Conservation (phyloP, 306 rosid genomes). For the Casuarina glauca region DNA sequence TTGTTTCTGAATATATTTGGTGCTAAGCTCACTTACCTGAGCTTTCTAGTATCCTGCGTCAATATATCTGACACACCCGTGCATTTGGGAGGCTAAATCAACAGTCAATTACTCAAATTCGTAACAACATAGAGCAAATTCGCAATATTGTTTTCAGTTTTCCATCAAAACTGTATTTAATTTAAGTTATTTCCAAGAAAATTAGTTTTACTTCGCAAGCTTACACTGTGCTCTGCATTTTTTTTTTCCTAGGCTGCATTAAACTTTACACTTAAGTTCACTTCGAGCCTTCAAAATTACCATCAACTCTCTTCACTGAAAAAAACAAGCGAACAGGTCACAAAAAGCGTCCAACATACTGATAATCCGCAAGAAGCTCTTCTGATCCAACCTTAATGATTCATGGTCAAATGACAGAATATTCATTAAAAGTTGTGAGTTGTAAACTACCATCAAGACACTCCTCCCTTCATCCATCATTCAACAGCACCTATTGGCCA, state of each 20-base stretch:
- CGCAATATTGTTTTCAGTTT: background rate
- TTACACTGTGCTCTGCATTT: too few species aligned
- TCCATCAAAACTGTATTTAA: background rate
- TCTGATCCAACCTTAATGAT: too few species aligned
- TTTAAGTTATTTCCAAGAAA: too few species aligned
- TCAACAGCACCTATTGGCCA: background rate
- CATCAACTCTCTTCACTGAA: too few species aligned
- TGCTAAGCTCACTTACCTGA: background rate
- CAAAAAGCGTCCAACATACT: too few species aligned
- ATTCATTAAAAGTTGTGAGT: background rate
- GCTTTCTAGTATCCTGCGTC: background rate
- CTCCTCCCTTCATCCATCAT: background rate
- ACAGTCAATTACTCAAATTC: background rate
- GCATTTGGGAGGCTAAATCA: background rate
- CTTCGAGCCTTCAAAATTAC: too few species aligned
- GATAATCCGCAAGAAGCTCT: too few species aligned
- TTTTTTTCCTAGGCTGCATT: too few species aligned
- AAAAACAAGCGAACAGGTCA: too few species aligned
- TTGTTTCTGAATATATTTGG: background rate
- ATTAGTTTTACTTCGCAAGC: too few species aligned
- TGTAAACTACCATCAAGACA: background rate
- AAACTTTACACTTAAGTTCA: too few species aligned
- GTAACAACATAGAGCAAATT: background rate
- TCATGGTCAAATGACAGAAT: background rate
- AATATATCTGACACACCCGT: background rate